Conservation (phyloP, 345 rosid genomes). For the Raphanus sativus region DNA sequence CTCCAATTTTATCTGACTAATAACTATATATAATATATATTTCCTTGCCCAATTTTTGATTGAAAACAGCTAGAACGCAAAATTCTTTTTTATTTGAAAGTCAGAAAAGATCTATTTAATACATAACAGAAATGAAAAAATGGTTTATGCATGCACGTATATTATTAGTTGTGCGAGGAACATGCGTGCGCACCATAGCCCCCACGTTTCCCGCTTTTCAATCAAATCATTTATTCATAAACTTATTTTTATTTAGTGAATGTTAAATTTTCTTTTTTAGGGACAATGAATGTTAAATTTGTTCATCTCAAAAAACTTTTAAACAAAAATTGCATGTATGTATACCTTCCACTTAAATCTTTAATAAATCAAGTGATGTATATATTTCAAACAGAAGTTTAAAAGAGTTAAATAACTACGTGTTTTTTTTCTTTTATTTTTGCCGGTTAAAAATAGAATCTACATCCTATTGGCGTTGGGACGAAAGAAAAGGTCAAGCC, state of each 20-base stretch:
- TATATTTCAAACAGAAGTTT: not conserved
- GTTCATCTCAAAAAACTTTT: no score
- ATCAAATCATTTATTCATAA: slow-evolving; percentile 14
- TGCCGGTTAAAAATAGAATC: slow-evolving; percentile 28
- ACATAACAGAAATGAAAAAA: slow-evolving; percentile 4
- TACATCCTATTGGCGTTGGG: slow-evolving; percentile 14
- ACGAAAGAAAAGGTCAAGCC: slow-evolving; percentile 35
- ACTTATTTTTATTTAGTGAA: no score
- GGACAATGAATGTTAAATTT: no score
- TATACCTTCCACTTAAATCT: not conserved
- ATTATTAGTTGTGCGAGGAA: not conserved
- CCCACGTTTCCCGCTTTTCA: slow-evolving; percentile 28
- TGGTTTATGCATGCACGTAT: slow-evolving; percentile 32
- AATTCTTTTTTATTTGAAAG: no score
- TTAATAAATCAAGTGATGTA: not conserved
- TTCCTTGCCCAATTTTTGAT: no score
- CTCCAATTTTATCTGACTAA: no score
- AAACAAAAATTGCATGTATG: not conserved
- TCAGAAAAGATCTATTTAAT: not conserved
- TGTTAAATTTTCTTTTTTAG: no score
- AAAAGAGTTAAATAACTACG: slow-evolving; percentile 3
- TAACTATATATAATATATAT: no score
- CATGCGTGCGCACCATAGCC: slow-evolving; percentile 36
- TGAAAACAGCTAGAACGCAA: no score
- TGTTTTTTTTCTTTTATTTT: not conserved